Base-by-base conservation (phyloP, 495 filamentous ascomycete genomes). In the Penicillium desertorum region DNA sequence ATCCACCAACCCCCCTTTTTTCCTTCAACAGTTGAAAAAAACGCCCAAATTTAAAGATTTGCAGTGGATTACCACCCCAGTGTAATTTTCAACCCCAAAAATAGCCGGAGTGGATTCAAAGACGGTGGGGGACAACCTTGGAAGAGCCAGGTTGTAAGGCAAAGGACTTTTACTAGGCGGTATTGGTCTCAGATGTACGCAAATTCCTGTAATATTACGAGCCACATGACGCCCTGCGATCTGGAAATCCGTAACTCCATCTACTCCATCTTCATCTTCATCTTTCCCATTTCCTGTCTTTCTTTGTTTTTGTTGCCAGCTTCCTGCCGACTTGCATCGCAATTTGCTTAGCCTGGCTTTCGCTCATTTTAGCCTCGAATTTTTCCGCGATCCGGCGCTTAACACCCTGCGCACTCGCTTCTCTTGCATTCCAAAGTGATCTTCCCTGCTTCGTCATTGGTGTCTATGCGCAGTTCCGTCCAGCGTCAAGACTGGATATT, bases 121-220 rank as follows among this genome's bases (percentile, higher is more conserved):
- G 14, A 17, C 42, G 23, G 64, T 67, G 59, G 64, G 64, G 53
- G 62, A 49, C 49, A 36, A 25, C 23, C 5, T 25, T 25, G 23
- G 23, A 25, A 44, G 19, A 23, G 37, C 37, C 34, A 16, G 0
- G 22, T 12, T 12, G 36, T 17, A n/a, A 29, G 37, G 25, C 16
- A 22, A 53, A 43, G 25, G 45, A 8, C 16, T 19, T 27, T 14
- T 48, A n/a, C 4, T 27, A 44, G 43, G 54, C 52, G 50, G 43
- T 45, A 45, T n/a, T 49, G 44, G 34, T 20, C 32, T 46, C n/a
- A 51, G 23, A 32, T 59, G 50, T 66, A 63, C 50, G 11, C 45
- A 20, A 53, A 29, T 29, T 23, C 58, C 48, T 22, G 64, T 62
- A 65, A 67, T 59, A 65, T 67, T 65, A 69, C 66, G 57, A 63